These are phyloP conservation scores for Cornus controversa DNA, from an alignment of 148 eudicot genomes.

Conservation along the genomic window DNA sequence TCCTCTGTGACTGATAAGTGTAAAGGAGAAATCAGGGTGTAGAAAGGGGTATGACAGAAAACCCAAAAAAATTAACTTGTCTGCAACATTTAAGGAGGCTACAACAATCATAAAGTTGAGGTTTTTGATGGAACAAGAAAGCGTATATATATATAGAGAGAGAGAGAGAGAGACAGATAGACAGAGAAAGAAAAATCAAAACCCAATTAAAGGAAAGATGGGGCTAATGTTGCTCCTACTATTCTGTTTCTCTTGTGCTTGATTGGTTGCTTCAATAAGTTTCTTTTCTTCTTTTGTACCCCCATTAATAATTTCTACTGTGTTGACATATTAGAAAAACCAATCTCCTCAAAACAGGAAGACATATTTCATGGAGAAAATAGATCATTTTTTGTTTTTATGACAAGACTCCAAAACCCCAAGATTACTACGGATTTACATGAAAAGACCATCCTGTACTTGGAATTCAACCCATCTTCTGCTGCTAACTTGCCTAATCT, in stretches of 20 bases:
- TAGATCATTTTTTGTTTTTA: background rate
- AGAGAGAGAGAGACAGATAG: background rate
- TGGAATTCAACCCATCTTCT: constrained; percentile 10
- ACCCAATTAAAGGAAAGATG: constrained; percentile 6
- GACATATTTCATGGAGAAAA: background rate
- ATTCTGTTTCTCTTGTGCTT: no score
- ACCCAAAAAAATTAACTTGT: background rate
- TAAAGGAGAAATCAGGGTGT: background rate
- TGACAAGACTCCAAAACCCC: constrained; percentile 4
- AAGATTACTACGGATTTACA: background rate
- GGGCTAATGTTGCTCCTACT: background rate
- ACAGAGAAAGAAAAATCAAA: background rate
- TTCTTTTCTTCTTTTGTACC: constrained; percentile 9
- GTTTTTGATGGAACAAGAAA: background rate
- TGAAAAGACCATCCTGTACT: constrained; percentile 19
- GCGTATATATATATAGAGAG: no score
- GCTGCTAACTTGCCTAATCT: background rate
- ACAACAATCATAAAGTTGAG: background rate
- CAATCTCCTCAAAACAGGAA: constrained; percentile 12
- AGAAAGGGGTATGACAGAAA: constrained; percentile 9
- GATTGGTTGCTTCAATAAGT: background rate
- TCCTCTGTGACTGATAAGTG: background rate
- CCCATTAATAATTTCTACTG: background rate
- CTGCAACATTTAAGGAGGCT: constrained; percentile 20
- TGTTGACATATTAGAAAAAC: background rate